phyloP scores from a whole-genome alignment of 2,329 filamentous ascomycete genomes.

The Monascus ruber region DNA sequence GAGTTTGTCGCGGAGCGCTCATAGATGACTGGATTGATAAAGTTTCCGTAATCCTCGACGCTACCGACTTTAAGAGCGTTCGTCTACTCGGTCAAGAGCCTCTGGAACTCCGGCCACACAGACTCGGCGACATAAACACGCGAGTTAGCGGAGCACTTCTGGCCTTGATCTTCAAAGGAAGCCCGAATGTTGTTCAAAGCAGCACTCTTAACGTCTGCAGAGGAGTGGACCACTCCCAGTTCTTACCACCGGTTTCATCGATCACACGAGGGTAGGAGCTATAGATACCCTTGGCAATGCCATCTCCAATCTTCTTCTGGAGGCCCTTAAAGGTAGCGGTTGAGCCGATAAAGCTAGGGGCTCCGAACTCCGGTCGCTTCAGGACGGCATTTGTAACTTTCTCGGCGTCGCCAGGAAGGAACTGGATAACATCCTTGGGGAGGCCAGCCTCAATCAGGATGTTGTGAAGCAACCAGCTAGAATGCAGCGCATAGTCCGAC shows the following conservation, averaged over 20 bases:
- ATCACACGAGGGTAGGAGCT: slow-evolving; percentile 73
- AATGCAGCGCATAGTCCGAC: slow-evolving; percentile 71
- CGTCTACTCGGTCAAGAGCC: slow-evolving; percentile 52
- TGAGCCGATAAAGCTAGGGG: slow-evolving; percentile 83
- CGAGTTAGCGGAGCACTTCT: slow-evolving; percentile 78
- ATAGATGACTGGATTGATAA: slow-evolving; percentile 79
- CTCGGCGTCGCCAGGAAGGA: slow-evolving; percentile 76
- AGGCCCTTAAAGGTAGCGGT: slow-evolving; percentile 79
- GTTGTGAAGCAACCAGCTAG: slow-evolving; percentile 78
- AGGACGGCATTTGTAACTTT: slow-evolving; percentile 69
- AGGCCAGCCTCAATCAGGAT: slow-evolving; percentile 88
- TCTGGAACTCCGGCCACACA: slow-evolving; percentile 58
- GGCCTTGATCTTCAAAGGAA: slow-evolving; percentile 78
- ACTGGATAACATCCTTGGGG: slow-evolving; percentile 80
- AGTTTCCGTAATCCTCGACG: slow-evolving; percentile 41
- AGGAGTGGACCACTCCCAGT: slow-evolving; percentile 73
- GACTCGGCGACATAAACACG: slow-evolving; percentile 66
- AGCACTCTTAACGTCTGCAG: slow-evolving; percentile 64
- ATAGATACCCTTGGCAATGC: slow-evolving; percentile 68
- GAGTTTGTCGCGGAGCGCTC: slow-evolving; percentile 67
- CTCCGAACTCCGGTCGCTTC: slow-evolving; percentile 66
- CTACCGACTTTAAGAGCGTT: slow-evolving; percentile 56
- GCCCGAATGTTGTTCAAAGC: slow-evolving; percentile 70
- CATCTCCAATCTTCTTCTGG: slow-evolving; percentile 72
- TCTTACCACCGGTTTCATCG: slow-evolving; percentile 83